Percentiles rank a stretch among this genome's conserved stretches.
Evolutionary conservation across 179 eudicot species (phyloP).

Genomic region (Silene coronaria): DNA sequence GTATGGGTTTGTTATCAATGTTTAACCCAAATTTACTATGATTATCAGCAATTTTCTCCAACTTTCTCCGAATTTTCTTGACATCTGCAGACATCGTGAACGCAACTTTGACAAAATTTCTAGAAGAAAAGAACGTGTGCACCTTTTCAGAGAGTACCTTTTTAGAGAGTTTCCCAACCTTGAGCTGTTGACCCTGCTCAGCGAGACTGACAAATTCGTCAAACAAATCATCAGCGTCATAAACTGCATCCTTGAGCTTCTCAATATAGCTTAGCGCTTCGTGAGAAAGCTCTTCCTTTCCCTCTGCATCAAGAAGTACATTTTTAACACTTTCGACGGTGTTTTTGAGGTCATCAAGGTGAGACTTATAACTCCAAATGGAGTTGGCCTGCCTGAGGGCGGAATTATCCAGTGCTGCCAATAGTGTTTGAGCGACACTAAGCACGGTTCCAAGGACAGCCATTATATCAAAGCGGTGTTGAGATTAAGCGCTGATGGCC

Average conservation of each 20-base stretch:
- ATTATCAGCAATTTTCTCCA: not conserved
- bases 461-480: not conserved
- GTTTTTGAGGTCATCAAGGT: not conserved
- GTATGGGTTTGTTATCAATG: not conserved
- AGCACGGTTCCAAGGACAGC: not conserved
- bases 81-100: not conserved
- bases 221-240: not conserved
- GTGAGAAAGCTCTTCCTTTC: not conserved
- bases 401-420: not conserved
- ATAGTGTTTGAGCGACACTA: not conserved
- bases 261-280: not conserved
- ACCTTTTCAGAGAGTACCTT: not conserved
- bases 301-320: not conserved
- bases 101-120: not conserved
- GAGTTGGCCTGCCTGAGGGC: not conserved
- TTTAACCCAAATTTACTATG: not conserved
- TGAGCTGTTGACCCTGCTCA: not conserved
- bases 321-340: not conserved
- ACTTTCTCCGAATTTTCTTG: not conserved
- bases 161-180: not conserved
- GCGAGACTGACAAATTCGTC: not conserved
- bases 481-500: not conserved
- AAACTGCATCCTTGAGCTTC: not conserved
- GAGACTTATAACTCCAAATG: not conserved
- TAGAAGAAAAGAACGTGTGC: not conserved